Conservation (phyloP, 352 stramenopile species). For the Phytopythium kandeliae region DNA sequence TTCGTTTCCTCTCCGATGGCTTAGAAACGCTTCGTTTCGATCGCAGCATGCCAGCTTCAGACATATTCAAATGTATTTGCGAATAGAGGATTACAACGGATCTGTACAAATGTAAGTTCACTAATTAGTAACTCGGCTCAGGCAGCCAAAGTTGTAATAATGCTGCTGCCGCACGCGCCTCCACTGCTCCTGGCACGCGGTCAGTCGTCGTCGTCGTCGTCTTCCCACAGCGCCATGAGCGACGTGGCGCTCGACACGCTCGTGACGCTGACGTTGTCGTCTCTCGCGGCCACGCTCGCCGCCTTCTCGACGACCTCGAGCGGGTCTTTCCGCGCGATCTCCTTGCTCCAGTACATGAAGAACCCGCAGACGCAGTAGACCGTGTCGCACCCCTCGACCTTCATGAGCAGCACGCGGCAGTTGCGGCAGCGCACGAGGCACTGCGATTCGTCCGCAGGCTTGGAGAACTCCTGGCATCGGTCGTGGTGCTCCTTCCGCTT, state of each 20-base stretch:
- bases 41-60: too few relatives aligned
- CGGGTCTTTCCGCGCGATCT: conserved; percentile 8
- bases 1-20: too few relatives aligned
- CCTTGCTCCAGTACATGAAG: conserved; percentile 29
- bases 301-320: background rate
- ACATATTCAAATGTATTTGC: too few relatives aligned
- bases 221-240: conserved; percentile 1
- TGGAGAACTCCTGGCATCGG: conserved; percentile 10
- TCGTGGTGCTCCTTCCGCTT: conserved; percentile 30
- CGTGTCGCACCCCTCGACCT: conserved; percentile 41
- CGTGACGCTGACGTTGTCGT: background rate
- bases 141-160: too few relatives aligned
- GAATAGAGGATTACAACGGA: too few relatives aligned
- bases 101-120: too few relatives aligned
- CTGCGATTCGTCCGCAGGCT: conserved; percentile 16
- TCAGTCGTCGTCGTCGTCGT: background rate
- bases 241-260: background rate
- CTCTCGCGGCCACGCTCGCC: too few relatives aligned
- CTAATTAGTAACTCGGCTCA: too few relatives aligned
- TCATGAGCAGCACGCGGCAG: conserved; percentile 38
- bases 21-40: too few relatives aligned
- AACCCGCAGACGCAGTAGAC: conserved; percentile 44
- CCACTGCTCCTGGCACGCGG: too few relatives aligned
- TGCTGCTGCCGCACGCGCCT: too few relatives aligned
- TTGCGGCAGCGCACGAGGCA: conserved; percentile 33